Evolutionary conservation across 2,329 filamentous ascomycete species (phyloP).

Genomic region (Cladosporium sp.): DNA sequence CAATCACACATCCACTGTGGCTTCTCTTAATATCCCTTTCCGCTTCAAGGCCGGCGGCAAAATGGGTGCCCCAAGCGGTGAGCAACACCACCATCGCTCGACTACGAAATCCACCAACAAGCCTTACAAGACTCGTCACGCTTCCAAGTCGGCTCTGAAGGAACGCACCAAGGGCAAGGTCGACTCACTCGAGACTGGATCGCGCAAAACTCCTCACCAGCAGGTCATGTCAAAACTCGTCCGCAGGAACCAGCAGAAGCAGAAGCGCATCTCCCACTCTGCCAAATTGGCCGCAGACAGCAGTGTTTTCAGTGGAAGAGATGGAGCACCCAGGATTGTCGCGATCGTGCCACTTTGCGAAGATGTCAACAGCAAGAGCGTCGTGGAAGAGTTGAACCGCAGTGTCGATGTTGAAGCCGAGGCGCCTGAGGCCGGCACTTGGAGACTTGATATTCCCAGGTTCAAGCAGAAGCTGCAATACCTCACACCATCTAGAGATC

Average conservation of each 20-base stretch:
- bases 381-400: slow-evolving; percentile 64
- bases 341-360: slow-evolving; percentile 78
- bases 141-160: slow-evolving; percentile 80
- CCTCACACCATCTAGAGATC: slow-evolving; percentile 64
- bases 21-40: slow-evolving; percentile 49
- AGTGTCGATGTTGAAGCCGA: slow-evolving; percentile 73
- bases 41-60: slow-evolving; percentile 73
- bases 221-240: slow-evolving; percentile 97
- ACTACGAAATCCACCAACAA: slow-evolving; percentile 88
- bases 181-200: slow-evolving; percentile 61
- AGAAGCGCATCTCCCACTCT: slow-evolving; percentile 77
- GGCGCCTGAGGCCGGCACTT: slow-evolving; percentile 50
- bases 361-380: slow-evolving; percentile 60
- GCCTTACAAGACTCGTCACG: slow-evolving; percentile 84
- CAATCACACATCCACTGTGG: slow-evolving; percentile 1
- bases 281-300: slow-evolving; percentile 73
- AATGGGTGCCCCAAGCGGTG: slow-evolving; percentile 29
- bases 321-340: slow-evolving; percentile 81
- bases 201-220: slow-evolving; percentile 84
- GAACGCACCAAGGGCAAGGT: slow-evolving; percentile 83
- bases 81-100: slow-evolving; percentile 77
- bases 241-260: slow-evolving; percentile 88
- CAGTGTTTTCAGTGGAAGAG: slow-evolving; percentile 75
- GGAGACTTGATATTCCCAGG: slow-evolving; percentile 67
- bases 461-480: slow-evolving; percentile 96